phyloP scores from a whole-genome alignment of 202 grass and related monocot species.

The Schoenoplectus triqueter region DNA sequence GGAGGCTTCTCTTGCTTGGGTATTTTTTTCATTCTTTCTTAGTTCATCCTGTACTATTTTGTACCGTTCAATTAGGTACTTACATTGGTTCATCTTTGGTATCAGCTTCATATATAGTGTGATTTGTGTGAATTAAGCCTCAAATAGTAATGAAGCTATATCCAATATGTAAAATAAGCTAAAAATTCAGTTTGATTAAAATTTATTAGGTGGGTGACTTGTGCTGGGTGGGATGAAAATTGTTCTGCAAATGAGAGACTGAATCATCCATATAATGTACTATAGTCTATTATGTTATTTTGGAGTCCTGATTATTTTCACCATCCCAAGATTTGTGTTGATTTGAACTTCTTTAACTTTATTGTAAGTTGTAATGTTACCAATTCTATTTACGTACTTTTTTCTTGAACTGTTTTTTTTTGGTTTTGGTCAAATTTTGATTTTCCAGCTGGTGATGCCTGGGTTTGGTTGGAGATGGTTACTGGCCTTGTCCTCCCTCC shows the following conservation, averaged over 20 bases:
- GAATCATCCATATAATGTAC: not conserved
- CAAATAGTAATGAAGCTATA: not conserved
- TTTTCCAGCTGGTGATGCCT: conserved; percentile 88
- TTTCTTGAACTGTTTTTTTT: not conserved
- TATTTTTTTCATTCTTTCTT: conserved; percentile 46
- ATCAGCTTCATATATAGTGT: not conserved
- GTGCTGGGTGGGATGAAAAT: not conserved
- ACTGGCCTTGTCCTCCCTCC: conserved; percentile 75
- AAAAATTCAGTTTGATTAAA: not conserved
- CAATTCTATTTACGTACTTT: not conserved
- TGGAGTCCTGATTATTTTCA: not conserved
- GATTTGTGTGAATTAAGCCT: not conserved
- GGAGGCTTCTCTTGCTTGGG: conserved; percentile 98
- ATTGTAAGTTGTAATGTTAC: not conserved
- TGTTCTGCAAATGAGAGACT: conserved; percentile 1
- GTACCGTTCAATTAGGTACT: not conserved
- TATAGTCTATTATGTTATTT: not conserved
- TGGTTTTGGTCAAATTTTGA: conserved; percentile 7
- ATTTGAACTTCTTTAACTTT: conserved; percentile 8
- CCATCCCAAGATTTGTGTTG: not conserved
- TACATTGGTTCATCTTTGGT: not conserved
- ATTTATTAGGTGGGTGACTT: not conserved
- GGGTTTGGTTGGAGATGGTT: conserved; percentile 93
- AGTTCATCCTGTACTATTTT: conserved; percentile 3
- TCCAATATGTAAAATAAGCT: not conserved